Conservation (phyloP, 345 rosid genomes). For the Brassica napus region DNA sequence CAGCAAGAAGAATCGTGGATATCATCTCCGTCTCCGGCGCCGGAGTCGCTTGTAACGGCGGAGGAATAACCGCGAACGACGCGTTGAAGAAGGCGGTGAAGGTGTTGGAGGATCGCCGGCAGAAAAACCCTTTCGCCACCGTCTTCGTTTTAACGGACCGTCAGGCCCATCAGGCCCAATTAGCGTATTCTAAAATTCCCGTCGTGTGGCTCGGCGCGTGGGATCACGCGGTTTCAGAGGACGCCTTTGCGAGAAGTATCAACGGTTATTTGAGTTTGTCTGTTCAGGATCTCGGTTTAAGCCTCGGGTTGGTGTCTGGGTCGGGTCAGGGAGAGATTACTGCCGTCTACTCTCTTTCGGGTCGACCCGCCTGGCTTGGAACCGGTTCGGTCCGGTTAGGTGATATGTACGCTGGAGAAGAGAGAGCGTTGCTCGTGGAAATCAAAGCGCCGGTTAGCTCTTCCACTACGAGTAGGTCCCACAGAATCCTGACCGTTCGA, state of each 20-base stretch:
- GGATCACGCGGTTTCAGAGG: slow-evolving; percentile 44
- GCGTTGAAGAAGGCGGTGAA: slow-evolving; percentile 86
- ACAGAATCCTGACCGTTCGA: slow-evolving; percentile 63
- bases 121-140: slow-evolving; percentile 62
- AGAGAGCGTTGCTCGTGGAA: slow-evolving; percentile 70
- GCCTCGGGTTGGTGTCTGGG: slow-evolving; percentile 62
- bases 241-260: slow-evolving; percentile 48
- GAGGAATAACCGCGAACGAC: slow-evolving; percentile 63
- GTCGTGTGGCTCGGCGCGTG: slow-evolving; percentile 48
- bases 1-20: slow-evolving; percentile 66
- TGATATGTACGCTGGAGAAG: slow-evolving; percentile 70
- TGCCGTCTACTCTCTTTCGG: slow-evolving; percentile 56
- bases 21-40: slow-evolving; percentile 31
- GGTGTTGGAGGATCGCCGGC: slow-evolving; percentile 83
- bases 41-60: slow-evolving; percentile 51
- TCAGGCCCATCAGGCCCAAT: slow-evolving; percentile 34
- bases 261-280: slow-evolving; percentile 50
- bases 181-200: slow-evolving; percentile 42
- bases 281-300: slow-evolving; percentile 66
- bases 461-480: slow-evolving; percentile 47
- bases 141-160: slow-evolving; percentile 63
- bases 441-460: slow-evolving; percentile 47
- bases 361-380: slow-evolving; percentile 52
- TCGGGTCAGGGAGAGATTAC: slow-evolving; percentile 65
- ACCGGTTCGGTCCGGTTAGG: slow-evolving; percentile 66